Evolutionary conservation across 2,329 filamentous ascomycete species (phyloP).

Genomic region (Penicillium sclerotigenum): DNA sequence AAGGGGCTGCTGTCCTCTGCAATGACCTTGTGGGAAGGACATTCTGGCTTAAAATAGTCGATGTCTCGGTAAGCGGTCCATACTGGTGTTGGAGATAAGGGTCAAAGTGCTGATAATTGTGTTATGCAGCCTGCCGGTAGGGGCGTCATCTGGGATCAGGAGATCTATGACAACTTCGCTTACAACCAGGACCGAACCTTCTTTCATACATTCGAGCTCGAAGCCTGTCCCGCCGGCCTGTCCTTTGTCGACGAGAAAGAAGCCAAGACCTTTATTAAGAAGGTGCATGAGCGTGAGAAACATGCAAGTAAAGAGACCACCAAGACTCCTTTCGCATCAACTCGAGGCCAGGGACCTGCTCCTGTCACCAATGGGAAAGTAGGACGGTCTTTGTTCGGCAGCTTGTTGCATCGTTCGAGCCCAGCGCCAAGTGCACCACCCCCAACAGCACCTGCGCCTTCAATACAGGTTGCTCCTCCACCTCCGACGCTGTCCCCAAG

Average conservation of each 20-base stretch:
- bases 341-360: conserved; percentile 48
- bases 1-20: conserved; percentile 85
- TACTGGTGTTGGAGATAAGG: not conserved
- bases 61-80: conserved; percentile 72
- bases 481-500: conserved; percentile 27
- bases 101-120: conserved; percentile 6
- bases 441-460: conserved; percentile 25
- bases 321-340: conserved; percentile 66
- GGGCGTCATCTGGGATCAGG: conserved; percentile 94
- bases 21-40: conserved; percentile 95
- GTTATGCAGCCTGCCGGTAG: conserved; percentile 63
- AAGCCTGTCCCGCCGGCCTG: conserved; percentile 83
- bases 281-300: conserved; percentile 94
- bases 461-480: conserved; percentile 35
- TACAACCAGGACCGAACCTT: conserved; percentile 98
- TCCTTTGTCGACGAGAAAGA: conserved; percentile 98
- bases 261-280: conserved; percentile 94
- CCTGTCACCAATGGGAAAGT: conserved; percentile 45
- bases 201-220: conserved; percentile 95
- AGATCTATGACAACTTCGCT: conserved; percentile 89
- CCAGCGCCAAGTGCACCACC: conserved; percentile 37
- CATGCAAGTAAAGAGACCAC: conserved; percentile 85
- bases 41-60: conserved; percentile 96
- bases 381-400: conserved; percentile 53
- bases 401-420: conserved; percentile 49